Conservation (phyloP, 148 eudicot species). For the Cornus kousa region DNA sequence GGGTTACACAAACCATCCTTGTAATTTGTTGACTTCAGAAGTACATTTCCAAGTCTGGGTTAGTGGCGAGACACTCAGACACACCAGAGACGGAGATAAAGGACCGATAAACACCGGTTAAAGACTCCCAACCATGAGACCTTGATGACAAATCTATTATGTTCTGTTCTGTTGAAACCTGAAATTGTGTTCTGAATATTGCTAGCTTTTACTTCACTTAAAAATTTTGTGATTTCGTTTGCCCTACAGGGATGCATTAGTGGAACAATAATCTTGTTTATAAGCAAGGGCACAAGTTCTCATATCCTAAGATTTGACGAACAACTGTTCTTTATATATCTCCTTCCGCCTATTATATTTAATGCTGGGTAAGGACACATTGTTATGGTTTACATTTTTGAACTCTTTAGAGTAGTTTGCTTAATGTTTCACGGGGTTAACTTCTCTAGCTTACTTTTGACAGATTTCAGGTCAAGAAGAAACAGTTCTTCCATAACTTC, state of each 20-base stretch:
- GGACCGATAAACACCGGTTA: neutral
- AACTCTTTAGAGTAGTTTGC: too few relatives aligned
- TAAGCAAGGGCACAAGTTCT: conserved; percentile 80
- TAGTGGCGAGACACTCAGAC: neutral
- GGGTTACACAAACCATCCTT: neutral
- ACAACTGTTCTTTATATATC: conserved; percentile 88
- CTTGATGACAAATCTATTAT: neutral
- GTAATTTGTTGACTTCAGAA: neutral
- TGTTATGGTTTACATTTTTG: neutral
- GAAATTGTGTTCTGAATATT: neutral
- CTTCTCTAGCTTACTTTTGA: conserved; percentile 3
- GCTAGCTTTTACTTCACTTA: neutral
- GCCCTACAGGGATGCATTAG: conserved; percentile 52
- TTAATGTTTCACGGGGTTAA: neutral
- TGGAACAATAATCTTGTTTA: conserved; percentile 60
- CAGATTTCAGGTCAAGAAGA: conserved; percentile 98
- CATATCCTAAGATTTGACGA: conserved; percentile 83
- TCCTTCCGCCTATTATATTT: conserved; percentile 92
- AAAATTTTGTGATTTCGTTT: neutral
- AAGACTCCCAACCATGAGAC: neutral
- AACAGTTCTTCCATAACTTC: conserved; percentile 95
- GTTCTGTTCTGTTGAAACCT: neutral
- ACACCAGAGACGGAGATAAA: neutral
- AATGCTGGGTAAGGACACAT: conserved; percentile 78
- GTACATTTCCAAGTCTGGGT: neutral